Evolutionary conservation across 108 stramenopile genomes (phyloP).

Genomic region (Cyclotella sp.): DNA sequence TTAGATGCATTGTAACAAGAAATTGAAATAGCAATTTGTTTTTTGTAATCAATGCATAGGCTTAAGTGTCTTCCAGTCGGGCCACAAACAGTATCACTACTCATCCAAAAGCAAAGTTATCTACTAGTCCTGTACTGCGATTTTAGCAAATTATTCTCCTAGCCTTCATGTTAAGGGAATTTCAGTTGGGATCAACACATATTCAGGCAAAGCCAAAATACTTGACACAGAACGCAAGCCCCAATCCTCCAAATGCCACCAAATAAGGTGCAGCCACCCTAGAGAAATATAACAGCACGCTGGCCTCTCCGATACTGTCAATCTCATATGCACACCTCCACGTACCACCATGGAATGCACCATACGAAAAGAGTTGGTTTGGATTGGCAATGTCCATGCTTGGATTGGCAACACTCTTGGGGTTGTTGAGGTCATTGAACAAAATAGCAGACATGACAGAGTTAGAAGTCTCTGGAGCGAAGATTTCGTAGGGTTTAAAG

Average conservation of each 20-base stretch:
- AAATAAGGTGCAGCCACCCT: slow-evolving; percentile 73
- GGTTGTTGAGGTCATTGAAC: slow-evolving; percentile 88
- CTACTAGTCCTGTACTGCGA: too few relatives aligned
- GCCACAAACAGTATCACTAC: too few relatives aligned
- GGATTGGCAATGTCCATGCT: slow-evolving; percentile 85
- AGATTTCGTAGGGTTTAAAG: slow-evolving; percentile 96
- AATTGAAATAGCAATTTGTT: too few relatives aligned
- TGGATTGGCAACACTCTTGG: slow-evolving; percentile 78
- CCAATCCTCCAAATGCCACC: slow-evolving; percentile 59
- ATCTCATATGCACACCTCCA: slow-evolving; percentile 97
- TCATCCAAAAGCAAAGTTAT: too few relatives aligned
- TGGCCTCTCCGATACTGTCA: slow-evolving; percentile 94
- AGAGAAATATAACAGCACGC: slow-evolving; percentile 92
- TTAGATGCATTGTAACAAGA: too few relatives aligned
- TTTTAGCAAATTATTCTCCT: too few relatives aligned
- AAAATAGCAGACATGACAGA: slow-evolving; percentile 97
- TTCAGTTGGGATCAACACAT: neutral
- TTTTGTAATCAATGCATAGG: too few relatives aligned
- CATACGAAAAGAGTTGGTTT: slow-evolving; percentile 94
- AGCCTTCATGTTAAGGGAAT: too few relatives aligned
- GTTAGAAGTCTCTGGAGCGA: slow-evolving; percentile 96
- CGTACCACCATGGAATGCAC: slow-evolving; percentile 94
- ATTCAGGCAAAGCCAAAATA: slow-evolving; percentile 46
- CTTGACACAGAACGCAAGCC: slow-evolving; percentile 59
- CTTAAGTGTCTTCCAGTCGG: too few relatives aligned